phyloP scores from a whole-genome alignment of 495 filamentous ascomycete species.

The Penicillium simplicissimum region DNA sequence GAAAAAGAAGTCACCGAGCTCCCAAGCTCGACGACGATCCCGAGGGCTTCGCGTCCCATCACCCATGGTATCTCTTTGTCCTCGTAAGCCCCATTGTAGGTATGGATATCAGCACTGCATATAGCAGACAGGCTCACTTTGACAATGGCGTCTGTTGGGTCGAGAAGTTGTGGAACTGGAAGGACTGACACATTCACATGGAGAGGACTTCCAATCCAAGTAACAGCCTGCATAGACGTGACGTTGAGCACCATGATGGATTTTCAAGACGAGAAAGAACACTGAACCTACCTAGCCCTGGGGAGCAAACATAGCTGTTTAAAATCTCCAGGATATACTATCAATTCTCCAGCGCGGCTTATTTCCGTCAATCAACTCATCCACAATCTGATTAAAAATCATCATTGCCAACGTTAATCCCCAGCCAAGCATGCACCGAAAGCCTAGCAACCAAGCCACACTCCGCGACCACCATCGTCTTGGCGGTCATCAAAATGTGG shows the following conservation, averaged over 20 bases:
- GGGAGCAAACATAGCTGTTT: not conserved
- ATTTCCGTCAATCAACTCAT: not conserved
- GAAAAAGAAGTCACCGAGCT: slow-evolving; percentile 20
- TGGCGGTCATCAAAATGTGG: slow-evolving; percentile 1
- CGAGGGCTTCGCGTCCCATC: slow-evolving; percentile 41
- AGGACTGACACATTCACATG: not conserved
- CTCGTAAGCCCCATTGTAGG: slow-evolving; percentile 19
- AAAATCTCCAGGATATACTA: not conserved
- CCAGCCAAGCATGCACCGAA: not conserved
- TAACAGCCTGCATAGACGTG: slow-evolving; percentile 3
- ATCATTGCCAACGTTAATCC: not conserved
- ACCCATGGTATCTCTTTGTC: slow-evolving; percentile 15
- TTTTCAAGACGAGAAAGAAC: not conserved
- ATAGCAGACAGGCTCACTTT: slow-evolving; percentile 26
- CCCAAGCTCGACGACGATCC: slow-evolving; percentile 30
- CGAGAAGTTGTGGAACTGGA: not conserved
- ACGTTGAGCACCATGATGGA: not conserved
- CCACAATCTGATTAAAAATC: not conserved
- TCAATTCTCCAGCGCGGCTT: not conserved
- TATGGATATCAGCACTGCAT: slow-evolving; percentile 35
- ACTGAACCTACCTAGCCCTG: too few relatives aligned
- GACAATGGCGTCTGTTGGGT: slow-evolving; percentile 17
- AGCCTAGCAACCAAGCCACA: not conserved
- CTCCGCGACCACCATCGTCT: not conserved
- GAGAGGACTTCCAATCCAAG: not conserved